Evolutionary conservation across 2,329 filamentous ascomycete genomes (phyloP), one percentile per base, ranked within the genome.

Genomic region (Fusarium pilosicola): DNA sequence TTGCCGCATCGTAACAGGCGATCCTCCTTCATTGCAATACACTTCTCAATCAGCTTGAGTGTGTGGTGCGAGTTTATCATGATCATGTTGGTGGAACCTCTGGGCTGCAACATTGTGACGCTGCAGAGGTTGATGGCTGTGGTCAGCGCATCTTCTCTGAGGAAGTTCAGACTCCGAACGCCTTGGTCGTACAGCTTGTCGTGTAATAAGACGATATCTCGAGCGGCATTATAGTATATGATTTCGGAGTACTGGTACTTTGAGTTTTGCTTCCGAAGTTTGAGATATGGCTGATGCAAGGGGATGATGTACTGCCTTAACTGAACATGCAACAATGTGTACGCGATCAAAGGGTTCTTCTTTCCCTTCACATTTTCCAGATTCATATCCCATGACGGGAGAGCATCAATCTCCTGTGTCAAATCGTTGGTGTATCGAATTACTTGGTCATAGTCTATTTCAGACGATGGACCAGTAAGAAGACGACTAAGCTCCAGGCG

Each of bases 221-320:
- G 85, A 3, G 89, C 88, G 2, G 88, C 88, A 62, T 89, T 90
- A 80, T 90, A 90, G 83, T 90, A 91, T 54, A 90, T 87, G 65
- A 90, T 88, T 73, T 91, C 89, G 4, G 89, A 90, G 76, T 89
- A 88, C 74, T 90, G 89, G 76, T 90, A 90, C 73, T 89, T 89
- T 63, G 88, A 88, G 79, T 90, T 89, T 69, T 85, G 84, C 80
- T 88, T 88, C 73, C 88, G 86, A 59, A 90, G 84, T 76, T 89
- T 89, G 36, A 91, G 83, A 77, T 88, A 91, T 2, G 88, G 88
- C 70, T 90, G 88, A 75, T 90, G 88, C 12, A 91, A 82, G 3
- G 88, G 88, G 69, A 91, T 88, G 65, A 91, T 89, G 80, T 90
- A 91, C 76, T 90, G 88, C 36, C 88, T 83, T 58, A 91, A 83